A percentile compares a stretch with the other conserved stretches of the same genome.
Conservation (phyloP, 306 rosid genomes). For the Glycyrrhiza uralensis region DNA sequence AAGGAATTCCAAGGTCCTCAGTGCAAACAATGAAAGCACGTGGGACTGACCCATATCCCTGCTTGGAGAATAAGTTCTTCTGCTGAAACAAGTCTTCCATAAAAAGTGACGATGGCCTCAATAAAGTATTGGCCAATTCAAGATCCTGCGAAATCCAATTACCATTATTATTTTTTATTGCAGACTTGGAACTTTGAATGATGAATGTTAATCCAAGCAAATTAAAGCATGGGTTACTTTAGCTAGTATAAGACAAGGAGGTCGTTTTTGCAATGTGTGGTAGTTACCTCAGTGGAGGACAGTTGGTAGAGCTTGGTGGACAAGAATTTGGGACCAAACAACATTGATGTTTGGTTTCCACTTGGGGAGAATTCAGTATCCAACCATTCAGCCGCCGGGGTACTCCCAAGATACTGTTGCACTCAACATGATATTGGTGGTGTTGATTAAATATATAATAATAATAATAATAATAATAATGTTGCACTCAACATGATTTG, state of each 20-base stretch:
- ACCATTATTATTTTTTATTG: neutral
- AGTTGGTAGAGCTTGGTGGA: conserved; percentile 50
- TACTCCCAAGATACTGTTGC: conserved; percentile 23
- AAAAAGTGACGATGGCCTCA: conserved; percentile 46
- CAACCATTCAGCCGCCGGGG: conserved; percentile 20
- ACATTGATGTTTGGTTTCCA: conserved; percentile 28
- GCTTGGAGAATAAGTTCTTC: conserved; percentile 30
- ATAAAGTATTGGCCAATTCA: conserved; percentile 36
- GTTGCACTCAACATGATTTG: too few species aligned
- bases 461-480: too few species aligned
- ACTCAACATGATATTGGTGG: too few species aligned
- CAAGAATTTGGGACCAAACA: conserved; percentile 49
- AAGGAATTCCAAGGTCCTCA: conserved; percentile 29
- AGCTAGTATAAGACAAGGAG: too few species aligned
- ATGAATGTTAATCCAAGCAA: neutral
- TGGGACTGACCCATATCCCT: conserved; percentile 48
- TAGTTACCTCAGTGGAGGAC: conserved; percentile 48
- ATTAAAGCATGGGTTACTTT: too few species aligned
- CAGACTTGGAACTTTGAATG: neutral
- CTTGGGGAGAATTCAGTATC: conserved; percentile 32
- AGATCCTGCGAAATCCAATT: conserved; percentile 44
- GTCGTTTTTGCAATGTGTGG: neutral
- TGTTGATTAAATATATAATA: too few species aligned
- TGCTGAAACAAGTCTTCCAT: conserved; percentile 37
- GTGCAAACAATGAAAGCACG: conserved; percentile 33